Evolutionary conservation across 78 protist species (phyloP), one percentile per base, ranked within the genome.

Genomic region (Dictyostelium brefeldianum): DNA sequence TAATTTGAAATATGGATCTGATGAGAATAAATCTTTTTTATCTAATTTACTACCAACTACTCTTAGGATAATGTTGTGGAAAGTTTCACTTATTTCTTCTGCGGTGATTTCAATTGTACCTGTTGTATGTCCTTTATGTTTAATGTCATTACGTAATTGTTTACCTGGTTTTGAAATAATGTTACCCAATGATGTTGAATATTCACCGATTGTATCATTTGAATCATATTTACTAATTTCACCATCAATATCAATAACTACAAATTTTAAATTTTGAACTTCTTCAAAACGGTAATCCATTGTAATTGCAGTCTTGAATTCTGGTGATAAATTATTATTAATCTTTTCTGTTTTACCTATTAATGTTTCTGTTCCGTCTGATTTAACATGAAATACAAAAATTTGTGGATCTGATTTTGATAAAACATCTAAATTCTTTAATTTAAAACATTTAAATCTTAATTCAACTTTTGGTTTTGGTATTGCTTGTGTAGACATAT

Each of bases 1-100:
- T 12, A 89, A 62, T 36, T 64, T 65, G 62, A 53, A 62, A 77
- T 78, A 95, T 67, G 97, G 97, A 81, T 94, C 98, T n/a, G 80
- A 31, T 62, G 83, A 90, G 51, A 51, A 77, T 53, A 29, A 46
- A 77, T 51, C 46, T 53, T 25, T 29, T 50, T 47, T 62, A 46
- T 62, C 87, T 4, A 62, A 57, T 12, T 80, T 56, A 0, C 12
- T 5, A 43, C 77, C 73, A 15, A n/a, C 22, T 5, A 82, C 20
- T 51, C 15, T 56, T 22, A 83, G 27, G 8, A 31, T 46, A 11
- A 36, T 11, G 12, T 57, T 56, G 5, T 65, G 78, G 14, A 27
- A 12, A 11, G 91, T 53, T 47, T 54, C 46, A 3, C 57, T 6
- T 36, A 83, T 54, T 31, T 51, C 59, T 25, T 83, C 91, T 4